Percentiles rank a stretch among this genome's conserved stretches.
These are phyloP conservation scores for Phytophthora fragariae DNA, from an alignment of 352 stramenopile species.

Conservation along the genomic window DNA sequence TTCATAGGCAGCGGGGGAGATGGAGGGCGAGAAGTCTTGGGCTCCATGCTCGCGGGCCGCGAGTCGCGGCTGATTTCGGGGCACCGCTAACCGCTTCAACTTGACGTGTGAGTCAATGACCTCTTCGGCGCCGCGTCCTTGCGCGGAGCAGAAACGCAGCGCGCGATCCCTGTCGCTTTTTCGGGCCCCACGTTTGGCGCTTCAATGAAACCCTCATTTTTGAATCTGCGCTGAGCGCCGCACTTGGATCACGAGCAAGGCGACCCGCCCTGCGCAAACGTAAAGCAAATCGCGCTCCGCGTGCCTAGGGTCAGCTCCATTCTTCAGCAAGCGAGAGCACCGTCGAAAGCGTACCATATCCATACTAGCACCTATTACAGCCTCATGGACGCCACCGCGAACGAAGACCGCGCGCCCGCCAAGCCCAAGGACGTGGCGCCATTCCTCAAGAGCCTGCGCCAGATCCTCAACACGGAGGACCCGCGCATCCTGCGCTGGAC, in stretches of 20 bases:
- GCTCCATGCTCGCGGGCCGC: no score
- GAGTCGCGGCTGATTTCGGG: not conserved
- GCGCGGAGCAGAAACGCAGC: constrained; percentile 25
- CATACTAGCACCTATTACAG: no score
- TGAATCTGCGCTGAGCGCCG: constrained; percentile 15
- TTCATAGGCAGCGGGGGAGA: not conserved
- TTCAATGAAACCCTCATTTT: constrained; percentile 14
- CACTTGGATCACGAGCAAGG: constrained; percentile 16
- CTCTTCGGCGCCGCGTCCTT: constrained; percentile 11
- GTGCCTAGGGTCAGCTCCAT: not conserved
- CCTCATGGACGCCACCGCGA: not conserved
- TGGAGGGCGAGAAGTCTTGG: not conserved
- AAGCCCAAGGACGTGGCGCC: constrained; percentile 64
- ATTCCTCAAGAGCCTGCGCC: constrained; percentile 73
- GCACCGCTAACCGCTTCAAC: constrained; percentile 19
- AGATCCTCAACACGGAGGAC: constrained; percentile 66
- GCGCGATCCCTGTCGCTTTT: not conserved
- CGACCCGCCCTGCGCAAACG: constrained; percentile 6
- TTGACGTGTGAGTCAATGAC: not conserved
- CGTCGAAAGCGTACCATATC: constrained; percentile 16
- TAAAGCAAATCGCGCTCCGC: constrained; percentile 24
- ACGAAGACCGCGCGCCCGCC: not conserved
- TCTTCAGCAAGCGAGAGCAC: not conserved
- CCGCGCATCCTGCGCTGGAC: constrained; percentile 61
- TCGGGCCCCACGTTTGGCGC: not conserved